A percentile compares a stretch with the other conserved stretches of the same genome.
Conservation (phyloP, 73 alveolate genomes). For the Paramecium sonneborni region DNA sequence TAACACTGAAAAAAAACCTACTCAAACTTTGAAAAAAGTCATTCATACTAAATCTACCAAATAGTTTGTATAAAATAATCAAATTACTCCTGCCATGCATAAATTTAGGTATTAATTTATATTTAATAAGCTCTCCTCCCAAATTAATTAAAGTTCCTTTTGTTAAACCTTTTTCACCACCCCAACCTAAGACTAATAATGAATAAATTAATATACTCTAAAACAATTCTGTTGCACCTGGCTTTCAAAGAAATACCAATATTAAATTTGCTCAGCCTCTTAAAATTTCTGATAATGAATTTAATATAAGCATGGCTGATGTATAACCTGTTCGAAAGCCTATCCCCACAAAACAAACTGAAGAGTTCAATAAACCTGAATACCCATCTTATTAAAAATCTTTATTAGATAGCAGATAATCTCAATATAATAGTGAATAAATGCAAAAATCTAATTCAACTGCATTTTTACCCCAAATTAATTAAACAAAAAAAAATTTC, state of each 20-base stretch:
- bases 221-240: constrained; percentile 4
- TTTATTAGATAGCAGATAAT: not conserved
- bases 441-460: constrained; percentile 13
- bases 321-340: not conserved
- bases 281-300: not conserved
- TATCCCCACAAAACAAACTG: not conserved
- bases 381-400: constrained; percentile 10
- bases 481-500: not conserved
- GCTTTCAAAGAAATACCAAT: not conserved
- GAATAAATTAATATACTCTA: constrained; percentile 1
- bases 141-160: constrained; percentile 6
- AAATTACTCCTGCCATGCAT: not conserved
- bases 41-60: not conserved
- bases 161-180: constrained; percentile 23
- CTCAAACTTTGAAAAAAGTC: not conserved
- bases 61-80: not conserved
- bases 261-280: not conserved
- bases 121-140: not conserved
- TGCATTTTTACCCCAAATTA: constrained; percentile 25
- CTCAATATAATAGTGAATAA: constrained; percentile 3
- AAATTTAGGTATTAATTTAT: not conserved
- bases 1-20: not conserved
- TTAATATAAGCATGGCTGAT: constrained; percentile 13
- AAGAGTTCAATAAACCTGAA: not conserved
- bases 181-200: not conserved